phyloP scores from a whole-genome alignment of 2,329 filamentous ascomycete genomes.

The Apiospora marii region DNA sequence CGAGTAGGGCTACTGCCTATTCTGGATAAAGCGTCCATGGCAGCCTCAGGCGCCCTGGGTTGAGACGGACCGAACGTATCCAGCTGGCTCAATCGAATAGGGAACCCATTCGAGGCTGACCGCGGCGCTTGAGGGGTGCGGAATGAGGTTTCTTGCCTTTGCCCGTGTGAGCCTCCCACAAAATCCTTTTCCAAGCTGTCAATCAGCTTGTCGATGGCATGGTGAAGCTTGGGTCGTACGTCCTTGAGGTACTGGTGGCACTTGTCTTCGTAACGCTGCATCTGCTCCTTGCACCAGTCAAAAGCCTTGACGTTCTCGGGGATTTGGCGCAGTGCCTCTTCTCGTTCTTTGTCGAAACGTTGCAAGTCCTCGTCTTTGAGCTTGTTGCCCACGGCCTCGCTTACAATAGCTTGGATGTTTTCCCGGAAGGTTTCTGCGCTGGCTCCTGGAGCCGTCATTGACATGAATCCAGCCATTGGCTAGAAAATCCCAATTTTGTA shows the following conservation, averaged over 20 bases:
- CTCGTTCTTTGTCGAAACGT: neutral
- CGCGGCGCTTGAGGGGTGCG: neutral
- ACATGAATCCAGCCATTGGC: neutral
- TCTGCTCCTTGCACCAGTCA: neutral
- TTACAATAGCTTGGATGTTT: constrained; percentile 7
- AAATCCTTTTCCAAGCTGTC: neutral
- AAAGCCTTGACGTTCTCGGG: neutral
- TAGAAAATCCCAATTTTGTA: neutral
- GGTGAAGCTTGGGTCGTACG: neutral
- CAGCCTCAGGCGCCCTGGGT: constrained; percentile 12
- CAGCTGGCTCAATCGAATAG: neutral
- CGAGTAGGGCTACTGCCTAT: neutral
- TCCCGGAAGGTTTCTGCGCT: constrained; percentile 4
- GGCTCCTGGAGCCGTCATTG: neutral
- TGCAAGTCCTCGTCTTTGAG: constrained; percentile 1
- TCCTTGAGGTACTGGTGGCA: neutral
- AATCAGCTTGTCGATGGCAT: neutral
- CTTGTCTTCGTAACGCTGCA: neutral
- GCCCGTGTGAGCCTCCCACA: neutral
- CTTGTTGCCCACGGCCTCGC: constrained; percentile 5
- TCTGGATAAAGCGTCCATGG: neutral
- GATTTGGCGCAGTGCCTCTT: constrained; percentile 1
- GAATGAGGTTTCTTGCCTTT: neutral
- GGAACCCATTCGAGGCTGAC: neutral
- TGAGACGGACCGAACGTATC: neutral